Conservation (phyloP, 306 rosid species). For the Acacia crassicarpa region DNA sequence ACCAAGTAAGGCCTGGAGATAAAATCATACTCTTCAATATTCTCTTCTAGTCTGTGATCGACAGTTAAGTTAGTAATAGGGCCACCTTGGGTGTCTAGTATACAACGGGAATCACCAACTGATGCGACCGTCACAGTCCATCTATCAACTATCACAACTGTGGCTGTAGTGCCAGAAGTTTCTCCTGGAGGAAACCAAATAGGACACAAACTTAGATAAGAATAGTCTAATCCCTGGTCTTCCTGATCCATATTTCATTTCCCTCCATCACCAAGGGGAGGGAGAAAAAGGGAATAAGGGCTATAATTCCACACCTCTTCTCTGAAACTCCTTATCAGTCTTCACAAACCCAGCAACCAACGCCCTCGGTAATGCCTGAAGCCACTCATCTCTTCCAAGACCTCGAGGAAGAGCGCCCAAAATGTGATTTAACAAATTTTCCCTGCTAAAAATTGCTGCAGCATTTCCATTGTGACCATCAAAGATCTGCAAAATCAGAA, state of each 20-base stretch:
- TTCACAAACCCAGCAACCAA: conserved; percentile 97
- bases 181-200: conserved; percentile 60
- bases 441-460: conserved; percentile 82
- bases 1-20: conserved; percentile 6
- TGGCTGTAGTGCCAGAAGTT: conserved; percentile 97
- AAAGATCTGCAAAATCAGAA: conserved; percentile 64
- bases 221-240: conserved; percentile 23
- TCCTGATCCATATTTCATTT: conserved; percentile 45
- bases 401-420: conserved; percentile 85
- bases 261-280: background rate
- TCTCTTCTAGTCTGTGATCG: conserved; percentile 96
- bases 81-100: conserved; percentile 89
- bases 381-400: conserved; percentile 92
- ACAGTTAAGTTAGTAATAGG: conserved; percentile 78
- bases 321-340: conserved; percentile 94
- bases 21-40: conserved; percentile 73
- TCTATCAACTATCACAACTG: conserved; percentile 89
- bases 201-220: conserved; percentile 25
- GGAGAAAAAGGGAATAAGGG: background rate
- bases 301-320: conserved; percentile 59
- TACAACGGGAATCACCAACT: conserved; percentile 96
- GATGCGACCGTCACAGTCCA: conserved; percentile 99
- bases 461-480: conserved; percentile 99
- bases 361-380: conserved; percentile 91
- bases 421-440: conserved; percentile 81